Base-by-base conservation (phyloP, 345 rosid genomes). In the Moricandia arvensis region DNA sequence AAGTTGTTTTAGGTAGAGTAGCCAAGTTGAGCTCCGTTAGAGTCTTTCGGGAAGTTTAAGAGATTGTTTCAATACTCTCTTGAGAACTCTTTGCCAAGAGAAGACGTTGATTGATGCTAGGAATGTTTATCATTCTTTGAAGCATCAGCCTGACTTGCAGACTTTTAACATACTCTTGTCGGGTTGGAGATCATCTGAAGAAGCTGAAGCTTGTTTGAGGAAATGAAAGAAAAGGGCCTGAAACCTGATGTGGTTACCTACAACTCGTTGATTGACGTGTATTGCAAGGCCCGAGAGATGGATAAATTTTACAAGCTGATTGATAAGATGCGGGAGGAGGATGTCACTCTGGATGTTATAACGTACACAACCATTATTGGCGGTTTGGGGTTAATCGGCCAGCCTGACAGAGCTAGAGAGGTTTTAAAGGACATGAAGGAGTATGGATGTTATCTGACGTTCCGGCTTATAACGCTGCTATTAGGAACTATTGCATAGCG, bases 81-180 rank as follows among this genome's bases (percentile, higher is more conserved):
- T 92, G 73, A 86, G 97, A 85, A 84, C 97, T 35, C 75, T 90
- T 71, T 90, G 97, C 64, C 97, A 91, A 79, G 96, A 94, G 85
- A 94, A 92, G 88, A 89, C 89, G 49, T 90, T 92, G 97, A 18
- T 54, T 0, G 93, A 94, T 82, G 97, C 97, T 41, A 90, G 97
- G 76, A 89, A 91, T 80, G 96, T 90, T 11, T 90, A 90, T 81
- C 97, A 91, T 60, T 73, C 71, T 1, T 84, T 94, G 80, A 92
- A 94, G 81, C 79, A 71, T 59, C 84, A 87, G 49, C 90, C 96
- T 0, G 77, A 92, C 82, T 81, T 92, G 84, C 89, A 87, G 76
- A 90, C 98, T 18, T 90, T 85, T 67, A 92, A 94, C 74, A 83
- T 91, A 27, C 96, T 94, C 62, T 72, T 94, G 43, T 88, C 97